Percentiles rank a stretch among this genome's conserved stretches.
phyloP scores from a whole-genome alignment of 441 rosid genomes.

The Macaranga tanarius region DNA sequence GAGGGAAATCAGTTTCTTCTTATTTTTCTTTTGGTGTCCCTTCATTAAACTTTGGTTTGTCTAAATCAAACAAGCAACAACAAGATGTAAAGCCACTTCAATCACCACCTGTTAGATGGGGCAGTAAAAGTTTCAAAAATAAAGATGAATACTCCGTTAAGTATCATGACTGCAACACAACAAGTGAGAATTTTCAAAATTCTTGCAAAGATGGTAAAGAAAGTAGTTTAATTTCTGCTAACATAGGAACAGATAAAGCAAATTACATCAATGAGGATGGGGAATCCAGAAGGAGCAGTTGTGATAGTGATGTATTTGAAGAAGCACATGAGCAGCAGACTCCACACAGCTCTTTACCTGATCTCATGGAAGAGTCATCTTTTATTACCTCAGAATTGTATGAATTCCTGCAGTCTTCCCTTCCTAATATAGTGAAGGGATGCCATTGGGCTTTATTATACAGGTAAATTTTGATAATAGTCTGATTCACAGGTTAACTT shows the following conservation, averaged over 20 bases:
- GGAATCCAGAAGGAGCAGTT: constrained; percentile 40
- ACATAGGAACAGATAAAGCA: constrained; percentile 21
- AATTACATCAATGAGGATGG: constrained; percentile 23
- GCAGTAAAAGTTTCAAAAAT: constrained; percentile 35
- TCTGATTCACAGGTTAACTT: constrained; percentile 15
- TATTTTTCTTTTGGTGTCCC: constrained; percentile 49
- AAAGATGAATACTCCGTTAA: constrained; percentile 26
- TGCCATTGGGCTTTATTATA: constrained; percentile 83
- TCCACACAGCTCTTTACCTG: constrained; percentile 38
- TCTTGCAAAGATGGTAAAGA: constrained; percentile 23
- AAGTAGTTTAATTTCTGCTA: constrained; percentile 18
- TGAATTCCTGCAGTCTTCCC: constrained; percentile 69
- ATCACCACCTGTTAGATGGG: constrained; percentile 37
- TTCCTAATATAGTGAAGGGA: constrained; percentile 89
- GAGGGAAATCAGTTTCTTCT: constrained; percentile 49
- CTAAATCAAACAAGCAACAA: constrained; percentile 40
- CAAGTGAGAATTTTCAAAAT: constrained; percentile 24
- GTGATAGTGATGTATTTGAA: constrained; percentile 43
- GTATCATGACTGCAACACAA: constrained; percentile 29
- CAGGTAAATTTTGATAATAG: constrained; percentile 52
- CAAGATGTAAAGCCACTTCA: constrained; percentile 31
- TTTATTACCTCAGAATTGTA: constrained; percentile 65
- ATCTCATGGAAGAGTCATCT: constrained; percentile 57
- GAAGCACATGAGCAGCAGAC: constrained; percentile 44
- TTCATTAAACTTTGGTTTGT: constrained; percentile 35